These are phyloP conservation scores for Arabidopsis lyrata DNA, from an alignment of 441 rosid species.

Conservation along the genomic window DNA sequence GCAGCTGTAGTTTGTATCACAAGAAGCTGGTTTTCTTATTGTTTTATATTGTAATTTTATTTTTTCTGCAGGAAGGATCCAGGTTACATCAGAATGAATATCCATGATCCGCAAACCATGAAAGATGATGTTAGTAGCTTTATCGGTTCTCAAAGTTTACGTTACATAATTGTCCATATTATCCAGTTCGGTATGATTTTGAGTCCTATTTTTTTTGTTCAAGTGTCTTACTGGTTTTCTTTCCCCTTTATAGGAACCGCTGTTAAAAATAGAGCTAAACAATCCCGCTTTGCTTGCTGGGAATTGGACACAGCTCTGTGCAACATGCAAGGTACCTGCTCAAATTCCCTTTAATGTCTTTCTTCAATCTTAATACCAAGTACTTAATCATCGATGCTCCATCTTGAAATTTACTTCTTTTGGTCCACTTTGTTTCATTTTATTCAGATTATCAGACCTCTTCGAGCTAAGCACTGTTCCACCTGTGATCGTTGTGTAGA, in stretches of 20 bases:
- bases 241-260: slow-evolving; percentile 69
- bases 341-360: slow-evolving; percentile 13
- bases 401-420: slow-evolving; percentile 13
- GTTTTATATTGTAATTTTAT: slow-evolving; percentile 1
- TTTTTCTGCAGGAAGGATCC: slow-evolving; percentile 84
- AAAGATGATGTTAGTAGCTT: slow-evolving; percentile 86
- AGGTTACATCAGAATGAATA: slow-evolving; percentile 84
- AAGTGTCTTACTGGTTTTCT: slow-evolving; percentile 26
- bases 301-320: slow-evolving; percentile 98
- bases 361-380: slow-evolving; percentile 19
- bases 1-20: slow-evolving; percentile 14
- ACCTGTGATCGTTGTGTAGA: slow-evolving; percentile 96
- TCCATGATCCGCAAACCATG: slow-evolving; percentile 76
- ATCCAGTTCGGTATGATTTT: slow-evolving; percentile 16
- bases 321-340: slow-evolving; percentile 89
- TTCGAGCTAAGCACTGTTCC: slow-evolving; percentile 97
- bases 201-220: slow-evolving; percentile 8
- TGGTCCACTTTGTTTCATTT: slow-evolving; percentile 4
- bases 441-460: slow-evolving; percentile 88
- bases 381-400: slow-evolving; percentile 1
- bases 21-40: slow-evolving; percentile 5
- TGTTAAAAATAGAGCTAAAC: slow-evolving; percentile 90
- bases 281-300: slow-evolving; percentile 92
- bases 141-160: slow-evolving; percentile 23
- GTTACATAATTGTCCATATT: slow-evolving; percentile 18